These are phyloP conservation scores for Oryza australiensis DNA, from an alignment of 176 grass and related monocot species.

Conservation along the genomic window DNA sequence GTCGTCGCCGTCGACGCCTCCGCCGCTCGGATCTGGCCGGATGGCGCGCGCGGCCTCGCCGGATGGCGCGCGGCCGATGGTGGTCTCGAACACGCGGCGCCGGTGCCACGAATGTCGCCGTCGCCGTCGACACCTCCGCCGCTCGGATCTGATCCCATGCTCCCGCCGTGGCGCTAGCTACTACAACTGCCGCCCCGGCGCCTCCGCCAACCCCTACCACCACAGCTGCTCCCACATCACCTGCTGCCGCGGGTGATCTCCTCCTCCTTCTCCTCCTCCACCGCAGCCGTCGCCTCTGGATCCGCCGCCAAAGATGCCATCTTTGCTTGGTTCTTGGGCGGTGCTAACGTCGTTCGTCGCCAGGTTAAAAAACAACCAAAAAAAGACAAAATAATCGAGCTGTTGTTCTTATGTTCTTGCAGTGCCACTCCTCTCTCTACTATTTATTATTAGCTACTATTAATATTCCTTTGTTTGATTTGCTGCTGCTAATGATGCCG, in stretches of 20 bases:
- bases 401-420: neutral
- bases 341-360: too few relatives aligned
- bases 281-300: neutral
- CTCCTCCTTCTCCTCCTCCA: neutral
- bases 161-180: slow-evolving; percentile 73
- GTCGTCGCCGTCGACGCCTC: too few relatives aligned
- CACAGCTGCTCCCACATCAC: slow-evolving; percentile 81
- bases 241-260: slow-evolving; percentile 58
- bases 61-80: too few relatives aligned
- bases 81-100: too few relatives aligned
- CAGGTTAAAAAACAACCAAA: neutral
- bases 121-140: too few relatives aligned
- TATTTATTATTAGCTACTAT: neutral
- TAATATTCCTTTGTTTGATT: slow-evolving; percentile 13
- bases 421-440: neutral
- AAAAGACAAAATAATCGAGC: slow-evolving; percentile 15
- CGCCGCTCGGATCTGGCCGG: too few relatives aligned
- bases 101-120: too few relatives aligned
- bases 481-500: neutral
- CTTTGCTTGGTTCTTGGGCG: neutral
- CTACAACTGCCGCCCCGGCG: slow-evolving; percentile 89
- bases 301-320: neutral
- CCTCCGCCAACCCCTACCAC: slow-evolving; percentile 64
- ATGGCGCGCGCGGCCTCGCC: too few relatives aligned
- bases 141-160: too few relatives aligned